These are phyloP conservation scores for Bonnemaisonia californica DNA, from an alignment of 31 red algal species.

Conservation along the genomic window DNA sequence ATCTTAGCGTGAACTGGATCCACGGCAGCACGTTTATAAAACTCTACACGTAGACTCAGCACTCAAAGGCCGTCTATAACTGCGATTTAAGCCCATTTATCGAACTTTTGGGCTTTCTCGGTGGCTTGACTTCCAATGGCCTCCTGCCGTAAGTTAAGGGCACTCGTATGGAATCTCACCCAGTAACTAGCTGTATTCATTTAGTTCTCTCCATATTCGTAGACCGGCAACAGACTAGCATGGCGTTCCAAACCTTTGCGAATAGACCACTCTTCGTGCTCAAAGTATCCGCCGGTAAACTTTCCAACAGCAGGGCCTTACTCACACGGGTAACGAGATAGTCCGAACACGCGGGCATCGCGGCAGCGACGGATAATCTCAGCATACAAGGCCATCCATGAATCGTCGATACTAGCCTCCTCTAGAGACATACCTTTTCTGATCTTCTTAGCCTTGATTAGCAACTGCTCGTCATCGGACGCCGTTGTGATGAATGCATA, in stretches of 20 bases:
- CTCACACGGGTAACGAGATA: neutral
- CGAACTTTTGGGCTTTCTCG: neutral
- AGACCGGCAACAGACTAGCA: neutral
- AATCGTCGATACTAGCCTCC: neutral
- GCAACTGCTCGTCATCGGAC: neutral
- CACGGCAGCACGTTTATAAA: neutral
- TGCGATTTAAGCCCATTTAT: slow-evolving; percentile 4
- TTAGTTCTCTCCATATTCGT: slow-evolving; percentile 19
- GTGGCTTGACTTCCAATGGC: neutral
- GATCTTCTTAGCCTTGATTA: neutral
- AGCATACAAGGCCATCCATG: neutral
- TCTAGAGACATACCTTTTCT: neutral
- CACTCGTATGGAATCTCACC: neutral
- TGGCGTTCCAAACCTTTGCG: neutral
- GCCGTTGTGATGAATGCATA: too few species aligned
- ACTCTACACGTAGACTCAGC: slow-evolving; percentile 12
- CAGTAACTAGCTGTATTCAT: slow-evolving; percentile 20
- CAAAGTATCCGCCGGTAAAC: neutral
- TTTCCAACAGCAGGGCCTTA: neutral
- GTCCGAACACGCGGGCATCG: neutral
- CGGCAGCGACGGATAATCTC: neutral
- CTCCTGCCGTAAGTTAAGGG: neutral
- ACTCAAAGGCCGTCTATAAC: neutral
- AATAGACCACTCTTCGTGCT: neutral
- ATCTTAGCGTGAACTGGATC: slow-evolving; percentile 5